Evolutionary conservation across 2,329 filamentous ascomycete species (phyloP).

Genomic region (Xylariaceae sp.): DNA sequence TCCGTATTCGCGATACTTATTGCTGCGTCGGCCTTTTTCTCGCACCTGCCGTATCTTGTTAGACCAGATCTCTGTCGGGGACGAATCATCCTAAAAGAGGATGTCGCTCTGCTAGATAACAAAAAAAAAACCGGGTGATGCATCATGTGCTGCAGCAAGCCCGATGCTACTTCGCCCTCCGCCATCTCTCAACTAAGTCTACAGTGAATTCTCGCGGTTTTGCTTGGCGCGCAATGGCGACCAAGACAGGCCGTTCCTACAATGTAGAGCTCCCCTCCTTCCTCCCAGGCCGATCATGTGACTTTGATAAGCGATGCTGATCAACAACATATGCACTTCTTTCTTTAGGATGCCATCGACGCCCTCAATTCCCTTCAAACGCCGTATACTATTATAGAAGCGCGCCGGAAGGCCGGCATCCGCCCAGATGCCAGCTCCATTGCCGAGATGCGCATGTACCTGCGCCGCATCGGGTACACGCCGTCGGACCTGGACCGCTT

Average conservation of each 20-base stretch:
- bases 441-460: conserved; percentile 74
- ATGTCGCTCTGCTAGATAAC: conserved; percentile 1
- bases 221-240: conserved; percentile 24
- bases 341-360: conserved; percentile 69
- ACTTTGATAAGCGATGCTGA: no score
- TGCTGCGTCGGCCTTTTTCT: no score
- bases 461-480: conserved; percentile 71
- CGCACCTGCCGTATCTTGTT: no score
- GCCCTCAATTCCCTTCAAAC: conserved; percentile 88
- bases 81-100: conserved; percentile 6
- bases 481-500: conserved; percentile 50
- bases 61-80: background rate
- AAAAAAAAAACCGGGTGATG: conserved; percentile 18
- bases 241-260: conserved; percentile 20
- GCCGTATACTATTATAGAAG: conserved; percentile 75
- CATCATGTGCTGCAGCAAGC: conserved; percentile 26
- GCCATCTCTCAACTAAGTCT: conserved; percentile 12
- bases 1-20: no score
- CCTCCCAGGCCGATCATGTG: no score
- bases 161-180: conserved; percentile 7
- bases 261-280: conserved; percentile 18
- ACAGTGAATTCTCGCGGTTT: conserved; percentile 5
- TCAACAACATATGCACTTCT: no score
- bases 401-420: conserved; percentile 67
- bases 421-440: conserved; percentile 65